Evolutionary conservation across 768 basidiomycete genomes (phyloP).

Genomic region (Suillus hirtellus): DNA sequence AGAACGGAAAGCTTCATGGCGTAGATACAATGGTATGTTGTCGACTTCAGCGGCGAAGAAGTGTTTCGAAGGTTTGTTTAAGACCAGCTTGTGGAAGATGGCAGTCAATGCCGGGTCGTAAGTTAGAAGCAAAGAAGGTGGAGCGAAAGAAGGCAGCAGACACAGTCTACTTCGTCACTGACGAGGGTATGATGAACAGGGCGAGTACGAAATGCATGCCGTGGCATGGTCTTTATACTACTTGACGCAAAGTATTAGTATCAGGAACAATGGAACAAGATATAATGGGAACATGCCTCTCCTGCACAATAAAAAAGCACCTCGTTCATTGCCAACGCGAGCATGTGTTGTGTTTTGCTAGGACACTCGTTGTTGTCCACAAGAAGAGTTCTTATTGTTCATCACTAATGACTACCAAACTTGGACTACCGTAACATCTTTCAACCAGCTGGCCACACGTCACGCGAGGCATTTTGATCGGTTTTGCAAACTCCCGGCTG

Average conservation of each 20-base stretch:
- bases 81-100: constrained; percentile 13
- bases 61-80: constrained; percentile 8
- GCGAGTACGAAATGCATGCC: background rate
- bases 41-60: background rate
- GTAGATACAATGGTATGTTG: constrained; percentile 11
- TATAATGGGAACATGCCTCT: constrained; percentile 13
- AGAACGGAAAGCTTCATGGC: constrained; percentile 43
- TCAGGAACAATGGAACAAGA: constrained; percentile 20
- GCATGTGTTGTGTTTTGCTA: background rate
- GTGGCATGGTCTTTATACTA: constrained; percentile 24
- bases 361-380: background rate
- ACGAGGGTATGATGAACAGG: constrained; percentile 2
- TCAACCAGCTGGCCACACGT: background rate
- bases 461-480: background rate
- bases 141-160: constrained; percentile 22
- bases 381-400: constrained; percentile 2
- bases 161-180: constrained; percentile 24
- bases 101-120: constrained; percentile 27
- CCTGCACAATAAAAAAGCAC: constrained; percentile 16
- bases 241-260: constrained; percentile 1
- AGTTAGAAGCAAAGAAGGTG: constrained; percentile 14
- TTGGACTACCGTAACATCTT: constrained; percentile 1
- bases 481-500: background rate
- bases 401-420: background rate
- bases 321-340: background rate